Conservation (phyloP, 257 asterid genomes). For the Solanum habrochaites region DNA sequence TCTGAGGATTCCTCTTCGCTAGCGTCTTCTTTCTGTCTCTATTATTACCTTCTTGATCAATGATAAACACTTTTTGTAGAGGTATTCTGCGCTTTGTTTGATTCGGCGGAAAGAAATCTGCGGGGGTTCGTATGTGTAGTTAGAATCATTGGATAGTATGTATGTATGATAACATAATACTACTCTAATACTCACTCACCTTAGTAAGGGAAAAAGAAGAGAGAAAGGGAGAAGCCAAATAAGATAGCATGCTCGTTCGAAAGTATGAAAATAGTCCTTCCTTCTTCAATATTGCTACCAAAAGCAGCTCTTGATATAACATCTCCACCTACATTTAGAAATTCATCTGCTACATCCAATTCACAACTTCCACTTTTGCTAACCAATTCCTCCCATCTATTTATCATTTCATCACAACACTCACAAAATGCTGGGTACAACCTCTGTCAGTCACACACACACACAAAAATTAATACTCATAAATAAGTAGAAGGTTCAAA, state of each 20-base stretch:
- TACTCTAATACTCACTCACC: not conserved
- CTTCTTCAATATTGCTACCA: conserved; percentile 13
- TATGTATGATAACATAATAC: too few relatives aligned
- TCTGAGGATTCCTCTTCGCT: not conserved
- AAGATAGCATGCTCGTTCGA: conserved; percentile 5
- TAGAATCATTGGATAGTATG: not conserved
- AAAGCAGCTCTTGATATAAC: conserved; percentile 12
- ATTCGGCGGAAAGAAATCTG: conserved; percentile 14
- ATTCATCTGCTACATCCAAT: not conserved
- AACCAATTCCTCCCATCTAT: not conserved
- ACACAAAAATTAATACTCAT: not conserved
- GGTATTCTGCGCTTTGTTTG: conserved; percentile 7
- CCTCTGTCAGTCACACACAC: not conserved
- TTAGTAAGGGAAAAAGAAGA: conserved; percentile 5
- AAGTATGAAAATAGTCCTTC: conserved; percentile 6
- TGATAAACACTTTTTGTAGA: conserved; percentile 2
- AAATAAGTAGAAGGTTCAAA: too few relatives aligned
- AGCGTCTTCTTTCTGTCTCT: not conserved
- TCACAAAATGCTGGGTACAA: not conserved
- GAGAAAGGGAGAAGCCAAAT: not conserved
- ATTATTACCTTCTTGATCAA: not conserved
- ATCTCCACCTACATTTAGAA: conserved; percentile 1
- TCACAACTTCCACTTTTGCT: not conserved
- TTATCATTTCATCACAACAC: conserved; percentile 4
- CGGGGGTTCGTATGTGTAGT: not conserved